These are phyloP conservation scores for Ophiocordyceps polyrhachis-furcata DNA, from an alignment of 2,329 filamentous ascomycete species.

Conservation along the genomic window DNA sequence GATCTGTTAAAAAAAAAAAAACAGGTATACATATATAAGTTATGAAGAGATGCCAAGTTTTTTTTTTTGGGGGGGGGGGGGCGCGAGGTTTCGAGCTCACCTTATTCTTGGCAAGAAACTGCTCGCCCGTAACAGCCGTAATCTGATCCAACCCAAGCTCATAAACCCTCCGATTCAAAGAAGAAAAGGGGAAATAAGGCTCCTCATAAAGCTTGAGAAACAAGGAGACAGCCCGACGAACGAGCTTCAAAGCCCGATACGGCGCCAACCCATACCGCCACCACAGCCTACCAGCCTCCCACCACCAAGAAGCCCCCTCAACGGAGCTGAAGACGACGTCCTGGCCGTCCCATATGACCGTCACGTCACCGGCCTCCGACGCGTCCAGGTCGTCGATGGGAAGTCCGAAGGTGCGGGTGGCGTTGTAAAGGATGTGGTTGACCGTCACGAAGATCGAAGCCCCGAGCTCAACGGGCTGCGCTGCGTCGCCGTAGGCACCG, in stretches of 20 bases:
- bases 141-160: constrained; percentile 47
- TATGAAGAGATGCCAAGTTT: neutral
- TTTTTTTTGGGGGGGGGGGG: too few relatives aligned
- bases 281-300: constrained; percentile 59
- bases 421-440: constrained; percentile 66
- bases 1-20: constrained; percentile 34
- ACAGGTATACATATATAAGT: neutral
- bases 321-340: constrained; percentile 51
- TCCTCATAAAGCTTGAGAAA: constrained; percentile 68
- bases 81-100: neutral
- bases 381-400: constrained; percentile 25
- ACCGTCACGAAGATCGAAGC: constrained; percentile 79
- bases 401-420: constrained; percentile 54
- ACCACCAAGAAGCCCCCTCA: constrained; percentile 47
- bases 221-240: constrained; percentile 48
- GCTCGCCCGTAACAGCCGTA: constrained; percentile 53
- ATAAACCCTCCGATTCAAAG: constrained; percentile 48
- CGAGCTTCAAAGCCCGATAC: constrained; percentile 50
- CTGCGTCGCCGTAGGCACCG: constrained; percentile 48
- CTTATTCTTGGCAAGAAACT: constrained; percentile 49
- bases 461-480: constrained; percentile 63
- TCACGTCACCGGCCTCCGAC: constrained; percentile 29
- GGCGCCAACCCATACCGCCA: constrained; percentile 77
- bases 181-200: constrained; percentile 70
- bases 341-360: constrained; percentile 74